A percentile compares a stretch with the other conserved stretches of the same genome.
phyloP scores from a whole-genome alignment of 345 rosid genomes.

The Eucalyptus paniculata region DNA sequence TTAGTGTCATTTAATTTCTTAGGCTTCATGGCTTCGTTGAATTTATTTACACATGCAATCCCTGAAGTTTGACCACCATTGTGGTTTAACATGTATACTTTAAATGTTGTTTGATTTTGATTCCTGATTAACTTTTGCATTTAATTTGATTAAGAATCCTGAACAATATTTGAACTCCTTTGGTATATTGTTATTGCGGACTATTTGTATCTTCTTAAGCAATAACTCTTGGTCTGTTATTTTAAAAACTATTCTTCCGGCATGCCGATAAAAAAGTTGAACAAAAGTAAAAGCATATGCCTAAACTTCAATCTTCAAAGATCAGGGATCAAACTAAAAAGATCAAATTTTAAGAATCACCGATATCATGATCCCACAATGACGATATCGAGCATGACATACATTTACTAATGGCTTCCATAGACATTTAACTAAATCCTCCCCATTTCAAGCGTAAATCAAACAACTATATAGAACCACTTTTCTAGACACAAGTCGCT shows the following conservation, averaged over 20 bases:
- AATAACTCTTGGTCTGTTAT: neutral
- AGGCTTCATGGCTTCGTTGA: neutral
- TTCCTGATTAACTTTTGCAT: neutral
- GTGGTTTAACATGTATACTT: neutral
- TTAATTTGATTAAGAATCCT: neutral
- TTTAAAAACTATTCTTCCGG: neutral
- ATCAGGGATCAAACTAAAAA: too few relatives aligned
- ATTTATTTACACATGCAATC: neutral
- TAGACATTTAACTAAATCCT: too few relatives aligned
- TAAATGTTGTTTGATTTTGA: neutral
- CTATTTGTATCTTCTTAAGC: neutral
- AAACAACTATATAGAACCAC: too few relatives aligned
- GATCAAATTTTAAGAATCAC: neutral
- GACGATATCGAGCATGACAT: too few relatives aligned
- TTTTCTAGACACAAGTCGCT: too few relatives aligned
- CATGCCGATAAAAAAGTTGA: neutral
- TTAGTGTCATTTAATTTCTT: neutral
- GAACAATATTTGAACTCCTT: neutral
- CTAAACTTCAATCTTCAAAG: neutral
- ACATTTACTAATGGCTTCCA: too few relatives aligned
- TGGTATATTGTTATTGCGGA: neutral
- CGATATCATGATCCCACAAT: too few relatives aligned
- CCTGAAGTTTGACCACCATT: neutral
- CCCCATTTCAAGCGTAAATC: too few relatives aligned
- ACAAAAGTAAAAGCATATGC: neutral